These are phyloP conservation scores for Aotearoamyces nothofagi DNA, from an alignment of 2,329 filamentous ascomycete genomes.

Conservation along the genomic window DNA sequence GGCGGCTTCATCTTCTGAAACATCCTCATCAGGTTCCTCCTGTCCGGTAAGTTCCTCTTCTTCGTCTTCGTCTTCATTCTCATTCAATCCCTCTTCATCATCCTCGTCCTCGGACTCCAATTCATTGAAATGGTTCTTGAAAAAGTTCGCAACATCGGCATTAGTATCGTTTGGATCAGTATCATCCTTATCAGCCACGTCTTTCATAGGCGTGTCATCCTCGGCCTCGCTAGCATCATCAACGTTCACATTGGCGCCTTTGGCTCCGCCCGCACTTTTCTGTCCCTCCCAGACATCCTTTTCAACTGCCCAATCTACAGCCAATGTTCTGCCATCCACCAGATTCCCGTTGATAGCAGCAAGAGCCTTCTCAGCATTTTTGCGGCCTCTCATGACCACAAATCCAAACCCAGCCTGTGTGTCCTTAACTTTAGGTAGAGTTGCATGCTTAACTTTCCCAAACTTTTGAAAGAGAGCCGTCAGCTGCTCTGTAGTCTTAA, in stretches of 20 bases:
- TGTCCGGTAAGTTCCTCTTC: conserved; percentile 25
- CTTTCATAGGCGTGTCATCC: conserved; percentile 18
- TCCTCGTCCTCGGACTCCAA: conserved; percentile 22
- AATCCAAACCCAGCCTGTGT: conserved; percentile 82
- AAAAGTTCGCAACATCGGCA: conserved; percentile 14
- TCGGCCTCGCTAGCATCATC: conserved; percentile 20
- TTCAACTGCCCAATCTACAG: conserved; percentile 94
- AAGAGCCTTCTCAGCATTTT: conserved; percentile 84
- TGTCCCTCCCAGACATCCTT: conserved; percentile 70
- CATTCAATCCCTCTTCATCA: conserved; percentile 26
- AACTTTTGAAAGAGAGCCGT: conserved; percentile 68
- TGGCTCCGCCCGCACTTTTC: conserved; percentile 25
- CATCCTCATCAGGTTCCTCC: conserved; percentile 20
- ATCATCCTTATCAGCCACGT: conserved; percentile 19
- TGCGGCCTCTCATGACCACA: conserved; percentile 70
- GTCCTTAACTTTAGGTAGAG: conserved; percentile 60
- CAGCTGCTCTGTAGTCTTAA: conserved; percentile 75
- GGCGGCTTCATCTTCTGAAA: conserved; percentile 25
- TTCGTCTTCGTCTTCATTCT: conserved; percentile 38
- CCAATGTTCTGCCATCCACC: conserved; percentile 74
- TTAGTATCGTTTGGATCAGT: conserved; percentile 23
- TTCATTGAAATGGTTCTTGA: conserved; percentile 18
- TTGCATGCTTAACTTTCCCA: conserved; percentile 80
- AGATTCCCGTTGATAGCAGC: conserved; percentile 77
- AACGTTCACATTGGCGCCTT: conserved; percentile 18